Base-by-base conservation (phyloP, 2,329 filamentous ascomycete genomes). In the Cordyceps fumosorosea region DNA sequence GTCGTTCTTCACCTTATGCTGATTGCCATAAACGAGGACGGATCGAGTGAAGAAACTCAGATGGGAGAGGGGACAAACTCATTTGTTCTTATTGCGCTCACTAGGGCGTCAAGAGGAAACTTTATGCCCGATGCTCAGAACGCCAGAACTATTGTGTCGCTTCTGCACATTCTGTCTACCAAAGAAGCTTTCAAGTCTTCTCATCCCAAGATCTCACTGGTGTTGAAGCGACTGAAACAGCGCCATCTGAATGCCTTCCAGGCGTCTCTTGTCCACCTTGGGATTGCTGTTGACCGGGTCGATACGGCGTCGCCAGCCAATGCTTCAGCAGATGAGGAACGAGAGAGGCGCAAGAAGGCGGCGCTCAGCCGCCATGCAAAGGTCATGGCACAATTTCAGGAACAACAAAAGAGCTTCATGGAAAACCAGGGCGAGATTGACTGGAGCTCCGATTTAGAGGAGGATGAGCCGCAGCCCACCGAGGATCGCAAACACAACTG, bases 311-410 rank as follows among this genome's bases (percentile, higher is more conserved):
- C 91, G 1, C 91, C 93, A n/a, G 89, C 89, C 16, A 83, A 80
- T 61, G 82, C 80, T 60, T 81, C 84, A 6, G 85, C 81, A 44
- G 88, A 90, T 63, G 89, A 89, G 66, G 90, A 93, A 70, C 84
- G 85, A 18, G 90, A 93, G 73, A 80, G 86, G 64, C 96, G 93
- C 79, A 99, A 97, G 80, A 89, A 90, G 74, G 90, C 93, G 58
- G 95, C 95, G 0, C 77, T 93, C 47, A 93, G 92, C 68, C 86
- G 95, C 24, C 93, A 98, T 74, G 93, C 93, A 2, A 89, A 87
- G 70, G 91, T 99, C 37, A 97, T 99, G 93, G 95, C 93, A 1
- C 92, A 97, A 71, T 97, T 99, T 76, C 95, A 98, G 73, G 89
- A 96, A 71, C 93, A 99, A 71, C 96, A 98, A 72, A 93, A 96